Conservation (phyloP, 2,329 filamentous ascomycete genomes). For the Catunica adiposa region DNA sequence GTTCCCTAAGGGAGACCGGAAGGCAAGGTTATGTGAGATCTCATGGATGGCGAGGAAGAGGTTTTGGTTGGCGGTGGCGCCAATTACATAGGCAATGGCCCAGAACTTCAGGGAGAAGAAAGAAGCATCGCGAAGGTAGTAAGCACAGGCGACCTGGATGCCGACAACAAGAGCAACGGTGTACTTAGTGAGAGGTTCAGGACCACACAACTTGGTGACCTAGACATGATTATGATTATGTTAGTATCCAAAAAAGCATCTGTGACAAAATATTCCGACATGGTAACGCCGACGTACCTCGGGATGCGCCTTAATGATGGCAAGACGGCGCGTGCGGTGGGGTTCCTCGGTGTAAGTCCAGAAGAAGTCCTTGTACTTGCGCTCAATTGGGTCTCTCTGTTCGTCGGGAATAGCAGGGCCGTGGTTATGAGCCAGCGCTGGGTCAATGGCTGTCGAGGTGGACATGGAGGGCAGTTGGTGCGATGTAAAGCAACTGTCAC, state of each 20-base stretch:
- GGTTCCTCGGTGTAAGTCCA: slow-evolving; percentile 99
- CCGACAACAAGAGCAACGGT: slow-evolving; percentile 69
- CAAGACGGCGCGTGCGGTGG: slow-evolving; percentile 73
- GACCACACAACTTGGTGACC: slow-evolving; percentile 94
- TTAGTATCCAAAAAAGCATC: background rate
- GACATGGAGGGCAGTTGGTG: background rate
- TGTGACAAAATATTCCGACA: slow-evolving; percentile 9
- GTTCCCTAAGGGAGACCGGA: slow-evolving; percentile 65
- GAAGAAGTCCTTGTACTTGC: slow-evolving; percentile 49
- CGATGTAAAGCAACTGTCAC: background rate
- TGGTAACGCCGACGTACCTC: slow-evolving; percentile 43
- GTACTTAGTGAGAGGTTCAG: slow-evolving; percentile 90
- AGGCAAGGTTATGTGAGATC: slow-evolving; percentile 94
- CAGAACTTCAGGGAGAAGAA: slow-evolving; percentile 76
- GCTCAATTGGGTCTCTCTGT: slow-evolving; percentile 13
- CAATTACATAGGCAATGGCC: slow-evolving; percentile 74
- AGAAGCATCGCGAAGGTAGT: slow-evolving; percentile 56
- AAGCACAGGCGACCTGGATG: slow-evolving; percentile 65
- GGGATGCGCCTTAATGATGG: slow-evolving; percentile 95
- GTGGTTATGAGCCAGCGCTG: slow-evolving; percentile 2
- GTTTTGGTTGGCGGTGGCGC: slow-evolving; percentile 95
- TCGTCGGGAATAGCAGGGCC: slow-evolving; percentile 7
- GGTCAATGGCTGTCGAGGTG: slow-evolving; percentile 5
- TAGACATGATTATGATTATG: slow-evolving; percentile 23
- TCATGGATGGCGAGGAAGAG: slow-evolving; percentile 97